Evolutionary conservation across 2,329 filamentous ascomycete species (phyloP).

Genomic region (Cryphonectria nitschkei): DNA sequence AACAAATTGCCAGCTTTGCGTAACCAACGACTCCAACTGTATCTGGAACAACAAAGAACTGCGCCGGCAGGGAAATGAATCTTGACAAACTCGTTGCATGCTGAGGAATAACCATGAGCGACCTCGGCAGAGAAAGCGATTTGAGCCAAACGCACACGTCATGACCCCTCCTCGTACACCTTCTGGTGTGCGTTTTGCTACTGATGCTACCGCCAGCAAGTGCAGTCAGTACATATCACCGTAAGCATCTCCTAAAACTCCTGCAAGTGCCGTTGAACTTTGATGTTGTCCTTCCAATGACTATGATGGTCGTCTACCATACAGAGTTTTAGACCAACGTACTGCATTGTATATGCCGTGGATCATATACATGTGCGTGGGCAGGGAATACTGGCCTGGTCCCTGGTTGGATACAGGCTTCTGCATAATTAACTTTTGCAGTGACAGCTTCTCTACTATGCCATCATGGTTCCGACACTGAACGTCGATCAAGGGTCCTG

Average conservation of each 20-base stretch:
- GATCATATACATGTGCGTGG: background rate
- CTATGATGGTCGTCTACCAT: background rate
- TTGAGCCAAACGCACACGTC: background rate
- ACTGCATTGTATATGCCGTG: background rate
- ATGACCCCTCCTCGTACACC: background rate
- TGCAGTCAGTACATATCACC: background rate
- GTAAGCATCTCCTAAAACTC: background rate
- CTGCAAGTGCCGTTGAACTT: background rate
- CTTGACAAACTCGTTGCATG: background rate
- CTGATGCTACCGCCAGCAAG: background rate
- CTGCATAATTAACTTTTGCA: background rate
- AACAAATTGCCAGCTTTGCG: background rate
- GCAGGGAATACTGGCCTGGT: background rate
- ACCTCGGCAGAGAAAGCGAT: background rate
- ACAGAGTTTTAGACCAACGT: background rate
- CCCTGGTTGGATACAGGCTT: background rate
- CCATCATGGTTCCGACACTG: background rate
- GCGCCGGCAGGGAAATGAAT: background rate
- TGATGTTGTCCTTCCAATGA: background rate
- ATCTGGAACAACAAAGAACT: background rate
- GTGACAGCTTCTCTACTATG: background rate
- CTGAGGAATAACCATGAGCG: background rate
- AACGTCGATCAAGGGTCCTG: constrained; percentile 9
- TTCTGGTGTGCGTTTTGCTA: background rate
- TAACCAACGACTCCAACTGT: background rate